These are phyloP conservation scores for Cladochytrium replicatum DNA, from an alignment of 192 early-diverging fungal species.

Conservation along the genomic window DNA sequence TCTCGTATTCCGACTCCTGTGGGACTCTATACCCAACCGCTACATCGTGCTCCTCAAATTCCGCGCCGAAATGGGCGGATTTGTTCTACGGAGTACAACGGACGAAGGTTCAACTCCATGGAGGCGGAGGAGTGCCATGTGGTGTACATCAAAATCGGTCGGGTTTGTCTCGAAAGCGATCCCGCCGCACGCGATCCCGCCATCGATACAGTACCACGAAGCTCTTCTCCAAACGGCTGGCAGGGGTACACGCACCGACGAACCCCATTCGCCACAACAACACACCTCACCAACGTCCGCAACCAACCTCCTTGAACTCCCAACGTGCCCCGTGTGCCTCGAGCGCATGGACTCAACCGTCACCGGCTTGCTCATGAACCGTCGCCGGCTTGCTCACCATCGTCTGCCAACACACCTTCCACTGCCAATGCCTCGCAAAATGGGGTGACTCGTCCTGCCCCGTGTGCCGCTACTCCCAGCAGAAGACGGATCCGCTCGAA, in stretches of 20 bases:
- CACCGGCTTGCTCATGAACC: too few relatives aligned
- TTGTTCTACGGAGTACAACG: conserved; percentile 77
- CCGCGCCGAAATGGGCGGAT: conserved; percentile 42
- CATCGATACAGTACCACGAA: too few relatives aligned
- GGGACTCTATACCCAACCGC: conserved; percentile 74
- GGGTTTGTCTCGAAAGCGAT: conserved; percentile 50
- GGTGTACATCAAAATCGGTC: conserved; percentile 66
- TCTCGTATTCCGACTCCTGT: conserved; percentile 59
- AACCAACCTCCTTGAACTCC: conserved; percentile 60
- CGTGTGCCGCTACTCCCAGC: conserved; percentile 82
- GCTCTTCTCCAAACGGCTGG: too few relatives aligned
- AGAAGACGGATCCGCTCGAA: too few relatives aligned
- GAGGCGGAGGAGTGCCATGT: conserved; percentile 58
- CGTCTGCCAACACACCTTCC: conserved; percentile 91
- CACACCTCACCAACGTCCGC: too few relatives aligned
- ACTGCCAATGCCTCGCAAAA: conserved; percentile 80
- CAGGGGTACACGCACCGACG: too few relatives aligned
- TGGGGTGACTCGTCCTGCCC: conserved; percentile 88
- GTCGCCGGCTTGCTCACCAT: conserved; percentile 91
- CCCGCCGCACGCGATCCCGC: conserved; percentile 54
- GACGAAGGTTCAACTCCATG: conserved; percentile 71
- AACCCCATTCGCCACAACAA: too few relatives aligned
- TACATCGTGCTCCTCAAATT: conserved; percentile 86
- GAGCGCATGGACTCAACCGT: conserved; percentile 86
- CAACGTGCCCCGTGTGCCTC: conserved; percentile 93